Evolutionary conservation across 345 rosid species (phyloP), one percentile per base, ranked within the genome.

Genomic region (Bruguiera parviflora): DNA sequence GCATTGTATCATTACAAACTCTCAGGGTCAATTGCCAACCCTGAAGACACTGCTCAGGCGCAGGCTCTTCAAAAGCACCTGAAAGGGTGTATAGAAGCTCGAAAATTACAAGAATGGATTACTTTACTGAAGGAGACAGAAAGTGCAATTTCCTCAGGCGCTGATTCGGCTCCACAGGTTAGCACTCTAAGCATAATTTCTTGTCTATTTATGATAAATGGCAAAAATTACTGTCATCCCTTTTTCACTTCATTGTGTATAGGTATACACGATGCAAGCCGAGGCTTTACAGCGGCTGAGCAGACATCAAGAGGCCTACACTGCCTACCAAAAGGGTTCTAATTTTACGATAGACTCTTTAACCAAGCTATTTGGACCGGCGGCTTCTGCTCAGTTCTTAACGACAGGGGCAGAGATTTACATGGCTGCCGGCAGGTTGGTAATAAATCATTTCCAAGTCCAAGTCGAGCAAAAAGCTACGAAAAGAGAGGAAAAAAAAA

Each of bases 341-440:
- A 77, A 55, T 18, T 78, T 86, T 16, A 58, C 71, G 32, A 70
- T 75, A 47, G 86, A 88, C 61, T 61, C 78, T 62, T 82, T 58
- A 47, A 75, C 77, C 21, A 79, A 85, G 73, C 70, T 82, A 8
- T 90, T 84, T 70, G 91, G 88, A 61, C 81, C 68, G 67, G 57
- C 80, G 49, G 52, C 49, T 9, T 65, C 84, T 25, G 76, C 85
- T 35, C 77, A 84, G 64, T 61, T 86, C 31, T 71, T 86, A 61
- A 77, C 74, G 75, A 73, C 85, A 61, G 77, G 78, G 53, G 83
- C 97, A 35, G 81, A 73, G 59, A 83, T 88, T 68, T 83, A 85
- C 83, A 64, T 88, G 77, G 80, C 86, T 64, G 73, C 75, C 0
- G 94, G 98, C 80, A 87, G 97, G 98, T 89, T 66, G 57, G 87